Evolutionary conservation across 352 stramenopile species (phyloP).

Genomic region (Globisporangium recalcitrans): DNA sequence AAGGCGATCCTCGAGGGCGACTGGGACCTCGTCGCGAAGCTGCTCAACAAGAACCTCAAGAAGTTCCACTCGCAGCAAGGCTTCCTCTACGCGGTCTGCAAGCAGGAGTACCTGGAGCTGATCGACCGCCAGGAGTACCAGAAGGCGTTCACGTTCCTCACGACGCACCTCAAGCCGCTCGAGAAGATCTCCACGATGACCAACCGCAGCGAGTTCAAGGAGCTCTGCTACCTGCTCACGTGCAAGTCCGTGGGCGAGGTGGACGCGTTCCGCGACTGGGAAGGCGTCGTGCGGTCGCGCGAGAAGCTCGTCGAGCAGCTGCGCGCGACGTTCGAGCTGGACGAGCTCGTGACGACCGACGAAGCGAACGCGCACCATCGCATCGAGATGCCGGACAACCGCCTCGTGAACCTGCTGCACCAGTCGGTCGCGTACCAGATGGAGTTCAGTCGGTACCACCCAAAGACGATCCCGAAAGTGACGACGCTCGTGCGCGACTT

Average conservation of each 20-base stretch:
- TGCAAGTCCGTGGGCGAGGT: conserved; percentile 85
- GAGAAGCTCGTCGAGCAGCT: conserved; percentile 86
- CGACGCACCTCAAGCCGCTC: conserved; percentile 83
- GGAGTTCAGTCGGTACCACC: conserved; percentile 86
- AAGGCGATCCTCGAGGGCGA: conserved; percentile 78
- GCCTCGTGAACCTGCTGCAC: conserved; percentile 74
- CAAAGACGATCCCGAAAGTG: conserved; percentile 82
- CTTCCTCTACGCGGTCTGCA: conserved; percentile 86
- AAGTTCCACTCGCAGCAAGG: conserved; percentile 80
- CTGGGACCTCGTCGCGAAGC: conserved; percentile 82
- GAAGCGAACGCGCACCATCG: conserved; percentile 23
- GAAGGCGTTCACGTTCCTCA: conserved; percentile 88
- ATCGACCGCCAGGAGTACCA: conserved; percentile 87
- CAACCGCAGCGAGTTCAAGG: conserved; percentile 84
- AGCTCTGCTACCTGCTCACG: conserved; percentile 86
- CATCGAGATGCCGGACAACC: conserved; percentile 63
- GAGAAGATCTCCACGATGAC: conserved; percentile 72
- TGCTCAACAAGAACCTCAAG: conserved; percentile 77
- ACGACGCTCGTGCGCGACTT: conserved; percentile 81
- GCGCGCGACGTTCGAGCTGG: conserved; percentile 73
- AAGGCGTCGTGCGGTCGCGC: conserved; percentile 66
- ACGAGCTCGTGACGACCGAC: conserved; percentile 57
- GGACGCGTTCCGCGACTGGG: conserved; percentile 81
- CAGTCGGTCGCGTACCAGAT: conserved; percentile 88
- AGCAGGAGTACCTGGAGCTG: conserved; percentile 87